A percentile compares a stretch with the other conserved stretches of the same genome.
phyloP scores from a whole-genome alignment of 1,139 yeast species.

The Suhomyces yuchorum region DNA sequence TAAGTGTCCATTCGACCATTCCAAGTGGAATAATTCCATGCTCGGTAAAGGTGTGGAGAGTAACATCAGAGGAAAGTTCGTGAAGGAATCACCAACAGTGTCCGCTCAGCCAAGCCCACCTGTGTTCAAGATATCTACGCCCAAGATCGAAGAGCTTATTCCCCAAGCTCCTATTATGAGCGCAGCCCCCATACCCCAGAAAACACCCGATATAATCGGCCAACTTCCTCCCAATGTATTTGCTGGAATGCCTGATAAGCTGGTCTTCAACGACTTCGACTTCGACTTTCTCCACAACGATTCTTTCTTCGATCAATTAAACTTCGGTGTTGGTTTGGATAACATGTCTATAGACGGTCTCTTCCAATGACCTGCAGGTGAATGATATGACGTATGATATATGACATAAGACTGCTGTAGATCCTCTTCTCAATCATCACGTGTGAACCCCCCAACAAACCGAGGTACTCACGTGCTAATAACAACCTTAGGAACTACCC shows the following conservation, averaged over 20 bases:
- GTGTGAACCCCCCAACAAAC: neutral
- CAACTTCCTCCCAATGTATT: constrained; percentile 6
- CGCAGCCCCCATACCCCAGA: constrained; percentile 3
- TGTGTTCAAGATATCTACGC: constrained; percentile 9
- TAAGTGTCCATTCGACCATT: constrained; percentile 41
- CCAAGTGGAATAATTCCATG: constrained; percentile 19
- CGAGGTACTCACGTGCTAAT: neutral
- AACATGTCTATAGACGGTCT: constrained; percentile 15
- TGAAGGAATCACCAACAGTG: constrained; percentile 2
- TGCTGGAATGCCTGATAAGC: constrained; percentile 13
- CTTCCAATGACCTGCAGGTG: constrained; percentile 1
- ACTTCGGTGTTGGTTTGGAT: constrained; percentile 16
- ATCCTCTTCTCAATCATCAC: neutral
- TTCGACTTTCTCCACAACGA: constrained; percentile 39
- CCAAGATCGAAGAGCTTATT: constrained; percentile 6
- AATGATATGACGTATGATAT: neutral
- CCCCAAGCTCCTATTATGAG: constrained; percentile 5
- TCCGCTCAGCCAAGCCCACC: constrained; percentile 7
- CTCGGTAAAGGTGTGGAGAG: constrained; percentile 29
- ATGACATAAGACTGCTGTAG: too few species aligned
- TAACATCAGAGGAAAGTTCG: constrained; percentile 24
- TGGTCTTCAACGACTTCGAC: constrained; percentile 28
- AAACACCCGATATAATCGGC: constrained; percentile 1
- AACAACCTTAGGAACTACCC: neutral
- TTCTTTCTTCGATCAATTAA: constrained; percentile 24